Evolutionary conservation across 139 green algal genomes (phyloP).

Genomic region (Auxenochlorella pyrenoidosa): DNA sequence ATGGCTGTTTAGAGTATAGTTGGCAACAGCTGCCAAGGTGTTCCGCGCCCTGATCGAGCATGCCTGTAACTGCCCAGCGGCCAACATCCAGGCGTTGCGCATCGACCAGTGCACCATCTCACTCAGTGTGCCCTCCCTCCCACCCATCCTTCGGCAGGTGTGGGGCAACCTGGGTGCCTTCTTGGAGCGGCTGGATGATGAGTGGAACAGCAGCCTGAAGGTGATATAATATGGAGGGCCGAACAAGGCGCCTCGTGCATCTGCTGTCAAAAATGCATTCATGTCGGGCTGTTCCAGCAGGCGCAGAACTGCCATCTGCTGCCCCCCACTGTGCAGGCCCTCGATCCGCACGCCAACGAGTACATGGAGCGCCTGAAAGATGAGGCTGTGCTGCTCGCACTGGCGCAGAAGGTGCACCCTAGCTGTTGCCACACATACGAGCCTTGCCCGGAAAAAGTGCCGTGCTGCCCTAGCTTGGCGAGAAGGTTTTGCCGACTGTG

Average conservation of each 20-base stretch:
- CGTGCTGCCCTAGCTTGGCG: too few species aligned
- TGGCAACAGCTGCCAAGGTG: too few species aligned
- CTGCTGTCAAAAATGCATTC: background rate
- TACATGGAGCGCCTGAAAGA: slow-evolving; percentile 96
- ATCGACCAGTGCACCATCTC: too few species aligned
- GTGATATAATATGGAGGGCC: slow-evolving; percentile 36
- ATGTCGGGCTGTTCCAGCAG: background rate
- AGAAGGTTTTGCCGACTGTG: too few species aligned
- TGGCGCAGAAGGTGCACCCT: slow-evolving; percentile 82
- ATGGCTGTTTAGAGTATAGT: background rate
- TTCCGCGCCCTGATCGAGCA: too few species aligned
- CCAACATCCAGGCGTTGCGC: background rate
- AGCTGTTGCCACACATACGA: slow-evolving; percentile 39
- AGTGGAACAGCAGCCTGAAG: slow-evolving; percentile 97
- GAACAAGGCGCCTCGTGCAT: background rate
- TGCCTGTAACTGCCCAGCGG: too few species aligned
- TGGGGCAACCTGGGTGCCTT: slow-evolving; percentile 96
- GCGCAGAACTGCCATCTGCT: background rate
- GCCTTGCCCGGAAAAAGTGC: too few species aligned
- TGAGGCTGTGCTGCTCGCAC: slow-evolving; percentile 91
- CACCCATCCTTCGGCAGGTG: slow-evolving; percentile 47
- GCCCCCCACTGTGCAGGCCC: slow-evolving; percentile 63
- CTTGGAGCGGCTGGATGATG: slow-evolving; percentile 97
- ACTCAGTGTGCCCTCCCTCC: background rate
- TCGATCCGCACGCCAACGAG: slow-evolving; percentile 97